These are phyloP conservation scores for Oryza meyeriana DNA, from an alignment of 176 grass and related monocot species.

Conservation along the genomic window DNA sequence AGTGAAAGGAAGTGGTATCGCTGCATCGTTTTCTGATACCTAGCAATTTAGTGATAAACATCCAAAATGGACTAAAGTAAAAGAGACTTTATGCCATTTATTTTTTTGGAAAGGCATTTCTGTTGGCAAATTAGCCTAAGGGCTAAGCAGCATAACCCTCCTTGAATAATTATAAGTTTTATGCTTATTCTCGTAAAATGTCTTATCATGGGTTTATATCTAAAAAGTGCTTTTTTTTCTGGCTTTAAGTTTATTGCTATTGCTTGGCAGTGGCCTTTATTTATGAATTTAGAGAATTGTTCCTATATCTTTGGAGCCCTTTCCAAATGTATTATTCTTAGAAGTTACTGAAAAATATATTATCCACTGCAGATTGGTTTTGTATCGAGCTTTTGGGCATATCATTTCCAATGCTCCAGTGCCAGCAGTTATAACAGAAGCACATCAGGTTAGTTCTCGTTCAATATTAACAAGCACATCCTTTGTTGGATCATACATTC, in stretches of 20 bases:
- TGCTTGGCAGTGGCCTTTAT: slow-evolving; percentile 3
- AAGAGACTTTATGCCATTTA: background rate
- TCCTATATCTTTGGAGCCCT: slow-evolving; percentile 19
- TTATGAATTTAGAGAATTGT: slow-evolving; percentile 1
- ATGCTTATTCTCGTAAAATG: slow-evolving; percentile 11
- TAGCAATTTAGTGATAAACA: background rate
- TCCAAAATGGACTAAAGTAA: background rate
- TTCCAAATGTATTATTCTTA: background rate
- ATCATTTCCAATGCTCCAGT: slow-evolving; percentile 84
- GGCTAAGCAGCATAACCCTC: background rate
- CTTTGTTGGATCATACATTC: slow-evolving; percentile 11
- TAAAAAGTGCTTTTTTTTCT: background rate
- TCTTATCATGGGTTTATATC: background rate
- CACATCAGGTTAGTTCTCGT: slow-evolving; percentile 55
- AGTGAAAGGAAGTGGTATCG: background rate
- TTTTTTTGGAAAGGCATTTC: background rate
- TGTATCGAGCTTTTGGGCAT: slow-evolving; percentile 84
- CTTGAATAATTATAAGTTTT: background rate
- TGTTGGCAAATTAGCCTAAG: background rate
- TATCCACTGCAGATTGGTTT: slow-evolving; percentile 45
- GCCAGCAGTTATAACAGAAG: slow-evolving; percentile 76
- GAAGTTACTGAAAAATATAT: slow-evolving; percentile 13
- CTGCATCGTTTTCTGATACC: slow-evolving; percentile 4
- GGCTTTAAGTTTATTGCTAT: slow-evolving; percentile 21
- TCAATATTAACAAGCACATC: background rate